These are phyloP conservation scores for Lindgomyces ingoldianus DNA, from an alignment of 495 filamentous ascomycete species.

Conservation along the genomic window DNA sequence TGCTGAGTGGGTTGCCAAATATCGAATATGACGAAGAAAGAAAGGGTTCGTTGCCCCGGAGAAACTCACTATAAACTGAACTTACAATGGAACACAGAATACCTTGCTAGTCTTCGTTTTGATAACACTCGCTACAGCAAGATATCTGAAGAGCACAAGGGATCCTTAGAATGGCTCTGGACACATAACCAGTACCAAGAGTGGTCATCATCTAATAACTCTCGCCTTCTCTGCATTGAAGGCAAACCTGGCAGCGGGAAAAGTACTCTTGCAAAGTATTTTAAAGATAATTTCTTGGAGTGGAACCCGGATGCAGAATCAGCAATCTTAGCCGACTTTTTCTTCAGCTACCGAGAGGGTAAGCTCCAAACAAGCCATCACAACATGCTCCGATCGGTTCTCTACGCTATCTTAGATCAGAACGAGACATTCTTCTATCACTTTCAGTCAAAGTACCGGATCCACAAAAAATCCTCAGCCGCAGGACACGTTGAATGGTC, in stretches of 20 bases:
- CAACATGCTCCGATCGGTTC: background rate
- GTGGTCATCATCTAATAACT: background rate
- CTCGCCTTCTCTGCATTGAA: background rate
- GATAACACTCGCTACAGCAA: too few relatives aligned
- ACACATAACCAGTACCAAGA: background rate
- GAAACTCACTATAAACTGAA: too few relatives aligned
- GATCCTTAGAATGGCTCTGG: constrained; percentile 4
- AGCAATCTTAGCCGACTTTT: background rate
- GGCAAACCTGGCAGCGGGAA: background rate
- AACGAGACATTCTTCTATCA: background rate
- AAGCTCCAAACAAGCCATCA: background rate
- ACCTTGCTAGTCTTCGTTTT: too few relatives aligned
- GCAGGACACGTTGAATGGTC: background rate
- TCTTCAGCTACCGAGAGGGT: background rate
- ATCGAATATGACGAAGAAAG: too few relatives aligned
- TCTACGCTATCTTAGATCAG: background rate
- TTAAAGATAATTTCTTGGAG: background rate
- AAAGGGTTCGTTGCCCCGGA: too few relatives aligned
- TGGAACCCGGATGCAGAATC: background rate
- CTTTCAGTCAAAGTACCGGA: background rate
- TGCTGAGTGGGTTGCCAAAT: too few relatives aligned
- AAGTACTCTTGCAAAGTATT: background rate
- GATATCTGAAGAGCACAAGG: too few relatives aligned
- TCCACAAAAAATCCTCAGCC: too few relatives aligned
- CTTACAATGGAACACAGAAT: too few relatives aligned